Base-by-base conservation (phyloP, 768 basidiomycete species). In the Pleurotus cornucopiae region DNA sequence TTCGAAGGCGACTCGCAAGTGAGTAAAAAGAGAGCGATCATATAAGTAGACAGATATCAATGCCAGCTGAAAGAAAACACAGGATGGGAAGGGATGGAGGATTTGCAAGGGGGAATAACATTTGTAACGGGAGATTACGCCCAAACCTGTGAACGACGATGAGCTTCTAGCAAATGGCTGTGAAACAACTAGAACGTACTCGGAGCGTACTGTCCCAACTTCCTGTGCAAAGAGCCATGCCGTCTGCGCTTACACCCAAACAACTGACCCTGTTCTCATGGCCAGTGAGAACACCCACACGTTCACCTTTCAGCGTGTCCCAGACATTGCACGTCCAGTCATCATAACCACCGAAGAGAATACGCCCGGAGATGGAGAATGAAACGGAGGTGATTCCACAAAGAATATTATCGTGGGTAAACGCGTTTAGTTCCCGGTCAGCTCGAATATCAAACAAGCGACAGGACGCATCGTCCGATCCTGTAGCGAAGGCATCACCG, bases 271-370 rank as follows among this genome's bases (percentile, higher is more conserved):
- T 79, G 78, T 99, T 99, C 79, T 99, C 96, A 66, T 99, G 96
- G 14, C 97, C 96, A 38, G 94, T 93, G 59, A 99, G 74, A 52
- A 99, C 97, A 56, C 96, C 96, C 40, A 99, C 94, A 55, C 96
- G 90, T 71, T 98, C 96, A 55, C 97, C 97, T 73, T 96, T 97
- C 66, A 99, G 79, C 25, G 95, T 98, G 69, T 99, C 96, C 96
- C 96, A 99, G 51, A 98, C 96, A 68, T 99, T 99, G 78, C 94
- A 95, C 62, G 97, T 98, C 91, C 97, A 98, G 69, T 99, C 96
- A 71, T 99, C 96, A 69, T 99, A 99, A 41, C 96, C 96, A 61
- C 97, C 96, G 63, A 99, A 99, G 39, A 99, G 80, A 64, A 99
- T 92, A 58, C 96, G 90, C 38, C 96, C 96, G 23, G 95, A 98